Conservation (phyloP, 1,139 yeast species). For the Lodderomyces parapsilosis region DNA sequence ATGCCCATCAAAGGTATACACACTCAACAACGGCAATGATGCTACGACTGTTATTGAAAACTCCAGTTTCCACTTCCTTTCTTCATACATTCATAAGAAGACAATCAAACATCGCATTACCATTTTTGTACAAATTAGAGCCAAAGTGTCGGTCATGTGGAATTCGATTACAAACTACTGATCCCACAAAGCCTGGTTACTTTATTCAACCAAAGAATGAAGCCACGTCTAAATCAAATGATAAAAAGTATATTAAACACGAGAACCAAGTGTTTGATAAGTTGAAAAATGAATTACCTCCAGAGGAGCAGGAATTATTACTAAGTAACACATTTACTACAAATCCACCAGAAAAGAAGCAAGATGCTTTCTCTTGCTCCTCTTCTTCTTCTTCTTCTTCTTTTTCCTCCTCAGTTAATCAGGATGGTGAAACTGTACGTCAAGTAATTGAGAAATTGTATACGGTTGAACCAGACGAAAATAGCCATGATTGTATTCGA, state of each 20-base stretch:
- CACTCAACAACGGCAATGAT: neutral
- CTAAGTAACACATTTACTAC: constrained; percentile 17
- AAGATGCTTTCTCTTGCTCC: neutral
- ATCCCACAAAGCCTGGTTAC: constrained; percentile 40
- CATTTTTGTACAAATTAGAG: constrained; percentile 14
- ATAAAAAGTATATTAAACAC: neutral
- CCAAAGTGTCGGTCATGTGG: constrained; percentile 51
- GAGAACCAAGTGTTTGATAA: constrained; percentile 26
- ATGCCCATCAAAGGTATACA: too few species aligned
- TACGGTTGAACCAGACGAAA: constrained; percentile 9
- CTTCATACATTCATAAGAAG: constrained; percentile 3
- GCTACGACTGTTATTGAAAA: neutral
- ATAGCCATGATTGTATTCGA: constrained; percentile 43
- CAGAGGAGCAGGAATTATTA: constrained; percentile 28
- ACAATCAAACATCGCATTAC: constrained; percentile 10
- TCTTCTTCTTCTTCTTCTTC: too few species aligned
- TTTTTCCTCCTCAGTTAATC: neutral
- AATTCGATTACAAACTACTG: constrained; percentile 42
- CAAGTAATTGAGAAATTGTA: constrained; percentile 6
- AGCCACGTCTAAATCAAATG: neutral
- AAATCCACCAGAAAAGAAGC: neutral
- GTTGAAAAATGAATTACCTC: constrained; percentile 17
- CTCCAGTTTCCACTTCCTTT: neutral
- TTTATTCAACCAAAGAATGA: constrained; percentile 21
- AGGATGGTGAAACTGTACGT: constrained; percentile 1